Evolutionary conservation across 768 basidiomycete genomes (phyloP), one percentile per base, ranked within the genome.

Genomic region (Lentinula sp.): DNA sequence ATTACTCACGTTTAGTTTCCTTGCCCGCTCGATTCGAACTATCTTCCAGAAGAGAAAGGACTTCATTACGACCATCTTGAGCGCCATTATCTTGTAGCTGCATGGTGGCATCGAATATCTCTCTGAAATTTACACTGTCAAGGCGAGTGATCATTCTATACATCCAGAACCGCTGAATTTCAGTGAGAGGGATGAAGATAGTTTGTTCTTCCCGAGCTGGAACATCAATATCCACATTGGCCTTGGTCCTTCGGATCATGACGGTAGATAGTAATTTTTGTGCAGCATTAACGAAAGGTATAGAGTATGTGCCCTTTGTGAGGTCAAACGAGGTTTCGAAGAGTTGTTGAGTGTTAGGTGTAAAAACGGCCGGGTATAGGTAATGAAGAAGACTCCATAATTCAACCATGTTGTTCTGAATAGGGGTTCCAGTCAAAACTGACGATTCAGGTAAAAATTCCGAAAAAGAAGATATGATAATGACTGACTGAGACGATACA

Each of bases 371-470:
- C 4, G 85, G 85, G 65, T 81, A 82, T 16, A 87, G 73, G 80
- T 80, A 85, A 63, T 79, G 80, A 16, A 86, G 70, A 12, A 85
- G 70, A 23, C 76, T 67, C 85, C 82, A 84, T 15, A 86, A 73
- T 66, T 87, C 85, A 18, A 77, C 69, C 10, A 87, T 69, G 63
- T 87, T 83, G 64, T 87, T 87, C 66, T 90, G 88, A 0, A 91
- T 78, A 0, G 89, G 89, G 0, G 89, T 91, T 23, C 89, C 89
- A 0, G 86, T 88, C 61, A 91, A 73, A 61, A 91, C 84, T 85
- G 39, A n/a, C 15, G 15, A 23, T 10, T 10, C 15, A 6, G 1
- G 8, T 55, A 3, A 41, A 12, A 28, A 3, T 18, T 3, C 23
- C 28, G n/a, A 39, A n/a, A 9, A 55, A 20, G 1, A 33, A 32